These are phyloP conservation scores for Coemansia sp. DNA, from an alignment of 192 early-diverging fungal species.

Conservation along the genomic window DNA sequence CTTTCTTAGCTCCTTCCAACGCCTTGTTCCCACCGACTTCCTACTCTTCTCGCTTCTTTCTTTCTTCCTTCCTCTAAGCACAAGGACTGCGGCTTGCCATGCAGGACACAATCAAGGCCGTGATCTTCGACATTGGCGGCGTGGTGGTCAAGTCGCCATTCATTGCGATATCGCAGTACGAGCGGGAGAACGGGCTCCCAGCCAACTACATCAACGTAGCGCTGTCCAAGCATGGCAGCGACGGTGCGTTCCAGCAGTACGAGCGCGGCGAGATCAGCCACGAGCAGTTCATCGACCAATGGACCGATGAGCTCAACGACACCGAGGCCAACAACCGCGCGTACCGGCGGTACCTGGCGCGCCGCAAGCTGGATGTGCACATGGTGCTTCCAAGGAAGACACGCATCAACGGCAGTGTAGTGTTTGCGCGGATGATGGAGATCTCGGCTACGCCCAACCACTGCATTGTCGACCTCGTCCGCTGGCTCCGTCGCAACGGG, in stretches of 20 bases:
- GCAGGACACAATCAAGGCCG: slow-evolving; percentile 58
- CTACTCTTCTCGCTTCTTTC: too few species aligned
- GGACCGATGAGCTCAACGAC: slow-evolving; percentile 50
- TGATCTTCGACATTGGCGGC: slow-evolving; percentile 87
- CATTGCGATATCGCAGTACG: slow-evolving; percentile 71
- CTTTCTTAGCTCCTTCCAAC: neutral
- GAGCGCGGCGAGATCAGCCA: slow-evolving; percentile 50
- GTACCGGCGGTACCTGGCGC: slow-evolving; percentile 33
- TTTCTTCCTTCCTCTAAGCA: neutral
- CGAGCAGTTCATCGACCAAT: slow-evolving; percentile 27
- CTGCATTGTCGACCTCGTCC: slow-evolving; percentile 30
- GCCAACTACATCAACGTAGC: slow-evolving; percentile 82
- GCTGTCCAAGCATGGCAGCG: slow-evolving; percentile 55
- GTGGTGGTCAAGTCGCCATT: slow-evolving; percentile 81
- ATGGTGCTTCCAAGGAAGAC: slow-evolving; percentile 32
- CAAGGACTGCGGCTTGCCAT: neutral
- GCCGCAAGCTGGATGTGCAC: slow-evolving; percentile 25
- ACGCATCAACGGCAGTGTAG: slow-evolving; percentile 20
- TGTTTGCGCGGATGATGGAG: slow-evolving; percentile 47
- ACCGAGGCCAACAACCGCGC: slow-evolving; percentile 36
- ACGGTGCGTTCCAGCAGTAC: slow-evolving; percentile 62
- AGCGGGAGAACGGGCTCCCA: slow-evolving; percentile 65
- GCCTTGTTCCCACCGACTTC: too few species aligned
- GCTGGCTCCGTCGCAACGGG: slow-evolving; percentile 48
- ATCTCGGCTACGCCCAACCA: slow-evolving; percentile 23